These are phyloP conservation scores for Phaeolepiota aurea DNA, from an alignment of 768 basidiomycete species.

Conservation along the genomic window DNA sequence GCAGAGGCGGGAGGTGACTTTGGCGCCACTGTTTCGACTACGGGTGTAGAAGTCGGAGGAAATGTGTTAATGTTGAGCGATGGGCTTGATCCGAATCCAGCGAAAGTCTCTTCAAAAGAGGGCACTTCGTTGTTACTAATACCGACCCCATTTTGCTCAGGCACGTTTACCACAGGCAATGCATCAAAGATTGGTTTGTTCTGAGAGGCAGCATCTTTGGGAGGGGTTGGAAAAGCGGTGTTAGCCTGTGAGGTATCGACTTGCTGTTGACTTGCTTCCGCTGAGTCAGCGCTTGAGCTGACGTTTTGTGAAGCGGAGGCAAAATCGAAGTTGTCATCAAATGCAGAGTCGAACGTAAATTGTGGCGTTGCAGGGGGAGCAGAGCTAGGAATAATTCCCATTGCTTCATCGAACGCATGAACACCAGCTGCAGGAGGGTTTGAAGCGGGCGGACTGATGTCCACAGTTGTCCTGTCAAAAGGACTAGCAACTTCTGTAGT, in stretches of 20 bases:
- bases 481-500: constrained; percentile 3
- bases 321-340: constrained; percentile 59
- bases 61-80: constrained; percentile 31
- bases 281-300: constrained; percentile 1
- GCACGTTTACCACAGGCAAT: background rate
- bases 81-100: constrained; percentile 31
- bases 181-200: constrained; percentile 9
- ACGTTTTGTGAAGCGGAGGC: constrained; percentile 20
- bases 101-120: constrained; percentile 49
- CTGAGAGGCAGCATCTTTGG: background rate
- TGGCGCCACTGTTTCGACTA: constrained; percentile 10
- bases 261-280: background rate
- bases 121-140: constrained; percentile 4
- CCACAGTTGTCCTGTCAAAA: constrained; percentile 3
- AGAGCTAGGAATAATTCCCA: constrained; percentile 43
- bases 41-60: constrained; percentile 20
- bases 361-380: constrained; percentile 24
- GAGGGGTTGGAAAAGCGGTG: constrained; percentile 13
- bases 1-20: constrained; percentile 22
- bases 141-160: background rate
- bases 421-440: constrained; percentile 32
- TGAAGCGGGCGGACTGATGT: constrained; percentile 7
- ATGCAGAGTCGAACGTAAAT: constrained; percentile 58
- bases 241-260: background rate
- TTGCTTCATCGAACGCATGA: constrained; percentile 69